Conservation (phyloP, 495 filamentous ascomycete genomes). For the Penicillium manginii region DNA sequence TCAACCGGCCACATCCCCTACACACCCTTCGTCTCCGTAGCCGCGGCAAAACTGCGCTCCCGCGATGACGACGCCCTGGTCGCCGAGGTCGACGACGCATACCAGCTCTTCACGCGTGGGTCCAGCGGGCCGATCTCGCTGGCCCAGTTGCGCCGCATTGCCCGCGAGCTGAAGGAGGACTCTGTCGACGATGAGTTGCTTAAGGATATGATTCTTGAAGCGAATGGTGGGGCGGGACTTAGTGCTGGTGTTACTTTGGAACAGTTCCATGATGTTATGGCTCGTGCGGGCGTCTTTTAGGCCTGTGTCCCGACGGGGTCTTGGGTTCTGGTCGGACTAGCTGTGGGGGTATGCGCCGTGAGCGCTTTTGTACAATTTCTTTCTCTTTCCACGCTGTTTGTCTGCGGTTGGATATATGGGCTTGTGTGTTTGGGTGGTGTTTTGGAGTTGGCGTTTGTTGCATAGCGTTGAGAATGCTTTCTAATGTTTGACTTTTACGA, state of each 20-base stretch:
- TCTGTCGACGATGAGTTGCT: slow-evolving; percentile 76
- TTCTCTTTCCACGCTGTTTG: slow-evolving; percentile 2
- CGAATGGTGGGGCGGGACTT: slow-evolving; percentile 77
- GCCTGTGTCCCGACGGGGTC: slow-evolving; percentile 27
- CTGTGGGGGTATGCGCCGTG: no score
- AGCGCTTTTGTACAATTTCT: slow-evolving; percentile 13
- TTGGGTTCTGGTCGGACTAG: no score
- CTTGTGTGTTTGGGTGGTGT: slow-evolving; percentile 17
- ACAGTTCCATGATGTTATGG: slow-evolving; percentile 87
- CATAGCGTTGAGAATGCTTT: slow-evolving; percentile 22
- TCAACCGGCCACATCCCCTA: slow-evolving; percentile 75
- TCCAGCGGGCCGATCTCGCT: slow-evolving; percentile 67
- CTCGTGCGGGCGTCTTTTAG: slow-evolving; percentile 77
- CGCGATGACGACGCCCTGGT: slow-evolving; percentile 56
- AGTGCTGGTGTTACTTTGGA: slow-evolving; percentile 71
- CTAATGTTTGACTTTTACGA: not conserved
- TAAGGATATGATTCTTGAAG: slow-evolving; percentile 91
- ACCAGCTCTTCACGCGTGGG: slow-evolving; percentile 70
- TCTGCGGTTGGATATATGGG: slow-evolving; percentile 11
- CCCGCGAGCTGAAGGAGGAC: slow-evolving; percentile 76
- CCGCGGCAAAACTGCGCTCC: slow-evolving; percentile 76
- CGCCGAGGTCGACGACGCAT: slow-evolving; percentile 79
- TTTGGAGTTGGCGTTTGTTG: slow-evolving; percentile 14
- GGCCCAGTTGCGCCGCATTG: slow-evolving; percentile 74
- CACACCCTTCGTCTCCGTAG: slow-evolving; percentile 77